phyloP scores from a whole-genome alignment of 116 monocot genomes.

The Iris pallida region DNA sequence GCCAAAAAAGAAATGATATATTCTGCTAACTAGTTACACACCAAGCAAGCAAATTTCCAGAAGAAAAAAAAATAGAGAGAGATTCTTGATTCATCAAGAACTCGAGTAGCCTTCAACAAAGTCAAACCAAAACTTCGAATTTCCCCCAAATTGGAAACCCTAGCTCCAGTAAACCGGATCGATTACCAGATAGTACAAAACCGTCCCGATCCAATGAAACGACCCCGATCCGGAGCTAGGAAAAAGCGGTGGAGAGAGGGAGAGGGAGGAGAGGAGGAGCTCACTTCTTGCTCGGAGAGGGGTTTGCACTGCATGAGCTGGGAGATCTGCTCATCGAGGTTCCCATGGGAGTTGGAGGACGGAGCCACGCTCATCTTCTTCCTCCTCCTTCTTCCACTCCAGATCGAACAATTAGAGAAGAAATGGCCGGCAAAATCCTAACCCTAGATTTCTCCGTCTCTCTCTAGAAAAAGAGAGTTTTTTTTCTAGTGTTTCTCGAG shows the following conservation, averaged over 20 bases:
- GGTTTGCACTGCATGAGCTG: constrained; percentile 87
- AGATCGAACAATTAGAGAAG: not conserved
- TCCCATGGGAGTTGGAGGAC: constrained; percentile 41
- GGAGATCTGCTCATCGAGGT: constrained; percentile 58
- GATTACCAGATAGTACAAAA: not conserved
- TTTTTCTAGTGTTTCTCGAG: too few species aligned
- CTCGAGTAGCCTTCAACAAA: not conserved
- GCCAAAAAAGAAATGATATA: too few species aligned
- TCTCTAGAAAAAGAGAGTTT: too few species aligned
- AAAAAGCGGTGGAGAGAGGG: not conserved
- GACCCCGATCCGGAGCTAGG: not conserved
- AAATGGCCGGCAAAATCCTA: constrained; percentile 9
- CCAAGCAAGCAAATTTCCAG: not conserved
- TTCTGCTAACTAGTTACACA: too few species aligned
- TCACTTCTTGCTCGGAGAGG: constrained; percentile 67
- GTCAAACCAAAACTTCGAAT: not conserved
- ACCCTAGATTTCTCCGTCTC: constrained; percentile 9
- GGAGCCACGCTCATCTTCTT: constrained; percentile 38
- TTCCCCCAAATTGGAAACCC: constrained; percentile 13
- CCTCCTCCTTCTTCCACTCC: constrained; percentile 9
- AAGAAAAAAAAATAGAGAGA: not conserved
- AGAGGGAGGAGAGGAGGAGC: constrained; percentile 1
- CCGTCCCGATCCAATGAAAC: not conserved
- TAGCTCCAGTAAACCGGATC: constrained; percentile 3
- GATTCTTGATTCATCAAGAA: not conserved